Evolutionary conservation across 352 stramenopile genomes (phyloP), one percentile per base, ranked within the genome.

Genomic region (Phytophthora cryptogea): DNA sequence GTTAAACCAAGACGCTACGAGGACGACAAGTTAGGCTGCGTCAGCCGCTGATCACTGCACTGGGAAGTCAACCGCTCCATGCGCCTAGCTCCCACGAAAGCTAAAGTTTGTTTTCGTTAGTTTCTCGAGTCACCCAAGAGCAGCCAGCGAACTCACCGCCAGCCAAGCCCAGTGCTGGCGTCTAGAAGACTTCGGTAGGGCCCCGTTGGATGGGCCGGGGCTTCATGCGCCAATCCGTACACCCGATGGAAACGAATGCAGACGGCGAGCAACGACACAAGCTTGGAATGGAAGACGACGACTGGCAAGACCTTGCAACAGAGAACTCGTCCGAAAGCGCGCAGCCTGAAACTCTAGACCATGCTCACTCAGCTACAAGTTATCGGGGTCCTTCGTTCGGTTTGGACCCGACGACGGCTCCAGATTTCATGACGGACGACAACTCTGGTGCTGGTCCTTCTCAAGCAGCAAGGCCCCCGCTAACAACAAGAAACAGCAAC

Each of bases 201-300:
- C 43, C 37, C 42, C 28, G 57, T 43, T 83, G 68, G 49, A 76
- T 79, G 67, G 53, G 69, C 66, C 77, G 74, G 67, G 77, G 68
- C 72, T 76, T 89, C 47, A 87, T 83, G 55, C 75, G 67, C 28
- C 78, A 85, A 64, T 76, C 79, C 40, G 79, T 90, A 45, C 75
- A 92, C 64, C 82, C 80, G 32, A 90, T 92, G 68, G 64, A 74
- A 49, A 20, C 36, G 49, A 55, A 46, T 10, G 52, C 41, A 63
- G 49, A 67, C 43, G 51, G 57, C 45, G 48, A 55, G 11, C 39
- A 20, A 23, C 36, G 49, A 50, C 23, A 36, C 49, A 71, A 67
- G 45, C 9, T 67, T 6, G 56, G 28, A 35, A 47, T 43, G 53
- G 60, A 61, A 41, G 53, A 67, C 33, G 52, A 69, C 59, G 63